Base-by-base conservation (phyloP, 192 early-diverging fungal species). In the Podila clonocystis region DNA sequence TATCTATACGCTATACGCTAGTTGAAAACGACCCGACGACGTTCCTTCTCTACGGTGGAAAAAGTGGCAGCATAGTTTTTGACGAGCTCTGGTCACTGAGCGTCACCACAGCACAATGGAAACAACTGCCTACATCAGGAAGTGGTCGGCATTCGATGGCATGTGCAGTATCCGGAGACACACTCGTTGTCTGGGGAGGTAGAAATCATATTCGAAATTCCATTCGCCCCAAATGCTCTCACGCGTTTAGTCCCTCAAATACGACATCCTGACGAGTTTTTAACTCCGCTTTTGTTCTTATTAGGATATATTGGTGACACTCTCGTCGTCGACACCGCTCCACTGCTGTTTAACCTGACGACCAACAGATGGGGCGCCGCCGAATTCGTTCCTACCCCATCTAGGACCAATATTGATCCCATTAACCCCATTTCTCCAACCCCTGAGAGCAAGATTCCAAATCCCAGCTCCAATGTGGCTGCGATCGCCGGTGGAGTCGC, bases 161-260 rank as follows among this genome's bases (percentile, higher is more conserved):
- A 24, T 55, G 52, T 55, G 52, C 52, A n/a, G 52, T 55, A 3
- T n/a, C 52, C 5, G 52, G 52, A 24, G 24, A 55, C 22, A 22
- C 52, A 6, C 24, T 55, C 24, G 52, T 55, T 55, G 52, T 55
- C 9, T 55, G 52, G 52, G 52, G 52, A 55, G 52, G 52, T 55
- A 55, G 26, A 12, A 45, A 15, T 15, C 38, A 45, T 0, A 45
- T 45, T 45, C 34, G 34, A 36, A 36, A 36, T 9, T 36, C 7
- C 17, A 17, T 12, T 45, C 8, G 12, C 15, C 41, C 1, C 22
- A 22, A 55, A 24, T 55, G 52, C 50, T 55, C 15, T 13, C 38
- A 41, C 15, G 34, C 8, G 13, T 45, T 45, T 45, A 45, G 1
- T 45, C 7, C 13, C 13, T 45, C 34, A 36, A 36, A 2, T 15